Base-by-base conservation (phyloP, 306 rosid genomes). In the Gleditsia sinensis region DNA sequence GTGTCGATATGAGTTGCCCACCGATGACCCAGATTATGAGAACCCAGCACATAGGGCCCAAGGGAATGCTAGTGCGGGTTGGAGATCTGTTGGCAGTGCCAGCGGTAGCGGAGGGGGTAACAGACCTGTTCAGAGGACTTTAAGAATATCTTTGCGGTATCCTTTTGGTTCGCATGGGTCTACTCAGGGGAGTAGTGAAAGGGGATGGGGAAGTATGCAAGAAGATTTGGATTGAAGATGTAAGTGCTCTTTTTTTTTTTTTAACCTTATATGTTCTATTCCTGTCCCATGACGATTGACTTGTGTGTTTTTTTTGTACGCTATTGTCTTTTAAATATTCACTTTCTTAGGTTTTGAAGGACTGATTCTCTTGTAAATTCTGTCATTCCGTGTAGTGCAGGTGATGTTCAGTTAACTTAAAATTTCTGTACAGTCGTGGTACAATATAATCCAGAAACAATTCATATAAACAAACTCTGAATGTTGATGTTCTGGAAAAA, bases 1-100 rank as follows among this genome's bases (percentile, higher is more conserved):
- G 0, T 94, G 98, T 71, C 97, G 98, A 24, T 54, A 84, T 53
- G 98, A 94, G 77, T 64, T 94, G 88, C 97, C 98, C 19, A 94
- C 97, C 0, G 97, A 94, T 59, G 97, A 94, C 40, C 67, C 88
- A 0, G 97, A 89, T 46, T 83, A 89, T 66, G 98, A 91, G 63
- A 80, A 76, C 5, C 84, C 69, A 28, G 1, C 32, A 19, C 86
- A 81, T 56, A 67, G 86, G 43, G 46, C 56, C 42, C 88, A 67
- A 14, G 85, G 53, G n/a, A 34, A 67, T 9, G 55, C 74, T 4
- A 61, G 63, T 33, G 75, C 79, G 36, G 83, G 74, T 34, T 83
- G 85, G 58, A 63, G 86, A 45, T 61, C 91, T 70, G 71, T 39
- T 33, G 86, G 82, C 3, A 80, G 43, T 19, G 33, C 24, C 6